Percentiles rank a stretch among this genome's conserved stretches.
Evolutionary conservation across 2,329 filamentous ascomycete species (phyloP).

Genomic region (Xylariaceae sp.): DNA sequence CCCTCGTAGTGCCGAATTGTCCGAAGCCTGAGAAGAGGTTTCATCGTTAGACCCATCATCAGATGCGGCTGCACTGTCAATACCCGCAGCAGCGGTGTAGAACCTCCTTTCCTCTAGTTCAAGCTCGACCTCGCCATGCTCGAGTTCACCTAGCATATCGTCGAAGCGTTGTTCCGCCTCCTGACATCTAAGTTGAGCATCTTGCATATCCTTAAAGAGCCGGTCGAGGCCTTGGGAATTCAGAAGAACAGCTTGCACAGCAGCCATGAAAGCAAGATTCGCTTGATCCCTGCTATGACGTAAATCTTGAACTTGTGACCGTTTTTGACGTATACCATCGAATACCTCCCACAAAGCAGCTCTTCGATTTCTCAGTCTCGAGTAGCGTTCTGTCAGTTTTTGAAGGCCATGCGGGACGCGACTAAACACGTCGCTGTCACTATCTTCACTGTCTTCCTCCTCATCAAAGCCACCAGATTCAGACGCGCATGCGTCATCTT

Average conservation of each 20-base stretch:
- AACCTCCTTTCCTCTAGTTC: conserved; percentile 32
- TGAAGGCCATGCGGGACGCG: conserved; percentile 11
- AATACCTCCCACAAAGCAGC: conserved; percentile 25
- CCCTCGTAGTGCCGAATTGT: conserved; percentile 30
- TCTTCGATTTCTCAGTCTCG: conserved; percentile 21
- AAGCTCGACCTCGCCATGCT: conserved; percentile 27
- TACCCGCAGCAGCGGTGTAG: conserved; percentile 26
- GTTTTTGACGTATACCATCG: conserved; percentile 24
- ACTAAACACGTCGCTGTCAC: conserved; percentile 11
- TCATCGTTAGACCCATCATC: conserved; percentile 21
- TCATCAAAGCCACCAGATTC: conserved; percentile 10
- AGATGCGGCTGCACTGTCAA: conserved; percentile 11
- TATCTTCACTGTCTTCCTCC: conserved; percentile 6
- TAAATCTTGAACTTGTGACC: conserved; percentile 24
- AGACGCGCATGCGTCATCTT: conserved; percentile 12
- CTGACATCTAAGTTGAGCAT: conserved; percentile 23
- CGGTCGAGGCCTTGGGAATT: conserved; percentile 22
- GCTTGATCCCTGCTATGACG: conserved; percentile 31
- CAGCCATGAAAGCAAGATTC: conserved; percentile 32
- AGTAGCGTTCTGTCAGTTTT: conserved; percentile 25
- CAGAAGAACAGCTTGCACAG: conserved; percentile 28
- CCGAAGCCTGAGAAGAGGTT: conserved; percentile 18
- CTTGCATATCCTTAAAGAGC: conserved; percentile 31
- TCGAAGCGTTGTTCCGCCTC: conserved; percentile 35
- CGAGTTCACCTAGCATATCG: conserved; percentile 33